Conservation (phyloP, 495 filamentous ascomycete species). For the Penicillium alfredii region DNA sequence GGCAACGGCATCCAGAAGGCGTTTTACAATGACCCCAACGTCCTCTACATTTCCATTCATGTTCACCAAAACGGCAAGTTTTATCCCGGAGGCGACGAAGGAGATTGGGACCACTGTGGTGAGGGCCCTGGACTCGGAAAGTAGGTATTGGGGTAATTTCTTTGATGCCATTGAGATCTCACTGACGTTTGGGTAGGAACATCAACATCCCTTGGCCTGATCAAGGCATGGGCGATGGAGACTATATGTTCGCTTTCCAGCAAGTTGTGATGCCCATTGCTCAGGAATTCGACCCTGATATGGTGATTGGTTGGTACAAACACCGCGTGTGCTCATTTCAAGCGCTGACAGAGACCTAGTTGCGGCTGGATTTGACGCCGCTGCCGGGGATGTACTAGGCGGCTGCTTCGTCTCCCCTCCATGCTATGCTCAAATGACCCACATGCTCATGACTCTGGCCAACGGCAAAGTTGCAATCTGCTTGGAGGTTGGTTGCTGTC, state of each 20-base stretch:
- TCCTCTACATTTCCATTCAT: constrained; percentile 96
- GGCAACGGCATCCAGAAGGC: constrained; percentile 97
- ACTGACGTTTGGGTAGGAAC: constrained; percentile 51
- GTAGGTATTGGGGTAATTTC: constrained; percentile 35
- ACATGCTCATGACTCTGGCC: constrained; percentile 97
- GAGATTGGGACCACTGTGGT: constrained; percentile 72
- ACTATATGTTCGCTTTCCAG: constrained; percentile 95
- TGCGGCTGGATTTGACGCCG: constrained; percentile 94
- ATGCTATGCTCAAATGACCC: constrained; percentile 97
- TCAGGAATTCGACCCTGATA: constrained; percentile 83
- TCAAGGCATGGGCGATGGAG: constrained; percentile 92
- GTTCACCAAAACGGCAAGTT: constrained; percentile 76
- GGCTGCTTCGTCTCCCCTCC: constrained; percentile 84
- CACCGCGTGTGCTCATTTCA: background rate
- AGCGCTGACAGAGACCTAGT: constrained; percentile 51
- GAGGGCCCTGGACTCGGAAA: constrained; percentile 64
- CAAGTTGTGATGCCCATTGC: constrained; percentile 97
- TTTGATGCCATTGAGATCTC: background rate
- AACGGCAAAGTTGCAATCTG: constrained; percentile 86
- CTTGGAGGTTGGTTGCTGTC: constrained; percentile 60
- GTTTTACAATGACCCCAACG: constrained; percentile 89
- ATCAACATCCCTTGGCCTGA: constrained; percentile 92
- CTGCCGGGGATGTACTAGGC: constrained; percentile 84
- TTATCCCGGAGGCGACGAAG: constrained; percentile 75
- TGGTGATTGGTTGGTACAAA: constrained; percentile 76